Evolutionary conservation across 345 rosid genomes (phyloP).

Genomic region (Eucalyptus sp.): DNA sequence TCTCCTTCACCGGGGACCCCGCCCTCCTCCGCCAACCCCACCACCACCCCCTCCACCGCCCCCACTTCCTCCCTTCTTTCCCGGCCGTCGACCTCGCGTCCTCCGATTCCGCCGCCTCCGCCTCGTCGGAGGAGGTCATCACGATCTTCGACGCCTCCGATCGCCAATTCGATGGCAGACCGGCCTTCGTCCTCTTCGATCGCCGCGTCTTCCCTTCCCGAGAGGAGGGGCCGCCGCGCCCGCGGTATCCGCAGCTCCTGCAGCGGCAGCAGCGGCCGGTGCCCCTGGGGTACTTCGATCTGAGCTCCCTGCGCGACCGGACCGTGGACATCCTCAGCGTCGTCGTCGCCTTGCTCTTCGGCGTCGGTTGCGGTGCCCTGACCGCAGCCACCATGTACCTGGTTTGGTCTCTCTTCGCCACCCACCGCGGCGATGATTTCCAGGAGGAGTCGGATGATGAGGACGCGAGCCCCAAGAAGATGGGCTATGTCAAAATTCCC

Average conservation of each 20-base stretch:
- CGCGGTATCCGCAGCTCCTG: not conserved
- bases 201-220: slow-evolving; percentile 17
- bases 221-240: slow-evolving; percentile 2
- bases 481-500: slow-evolving; percentile 71
- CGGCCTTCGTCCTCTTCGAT: slow-evolving; percentile 5
- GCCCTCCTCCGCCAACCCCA: not conserved
- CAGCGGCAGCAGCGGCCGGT: not conserved
- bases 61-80: not conserved
- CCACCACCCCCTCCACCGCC: slow-evolving; percentile 7
- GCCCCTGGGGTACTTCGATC: slow-evolving; percentile 24
- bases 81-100: slow-evolving; percentile 5
- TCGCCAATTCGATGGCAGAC: slow-evolving; percentile 15
- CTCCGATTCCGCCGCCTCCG: slow-evolving; percentile 8
- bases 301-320: slow-evolving; percentile 61
- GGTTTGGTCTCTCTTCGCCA: slow-evolving; percentile 63
- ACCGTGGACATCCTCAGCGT: slow-evolving; percentile 83
- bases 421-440: slow-evolving; percentile 20
- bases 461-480: slow-evolving; percentile 42
- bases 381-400: slow-evolving; percentile 86
- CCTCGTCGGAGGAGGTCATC: slow-evolving; percentile 28
- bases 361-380: slow-evolving; percentile 92
- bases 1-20: slow-evolving; percentile 37
- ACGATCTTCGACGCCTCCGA: slow-evolving; percentile 39
- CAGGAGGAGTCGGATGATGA: slow-evolving; percentile 28
- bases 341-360: slow-evolving; percentile 72